A percentile compares a stretch with the other conserved stretches of the same genome.
Evolutionary conservation across 257 asterid genomes (phyloP).

Genomic region (Solanum peruvianum): DNA sequence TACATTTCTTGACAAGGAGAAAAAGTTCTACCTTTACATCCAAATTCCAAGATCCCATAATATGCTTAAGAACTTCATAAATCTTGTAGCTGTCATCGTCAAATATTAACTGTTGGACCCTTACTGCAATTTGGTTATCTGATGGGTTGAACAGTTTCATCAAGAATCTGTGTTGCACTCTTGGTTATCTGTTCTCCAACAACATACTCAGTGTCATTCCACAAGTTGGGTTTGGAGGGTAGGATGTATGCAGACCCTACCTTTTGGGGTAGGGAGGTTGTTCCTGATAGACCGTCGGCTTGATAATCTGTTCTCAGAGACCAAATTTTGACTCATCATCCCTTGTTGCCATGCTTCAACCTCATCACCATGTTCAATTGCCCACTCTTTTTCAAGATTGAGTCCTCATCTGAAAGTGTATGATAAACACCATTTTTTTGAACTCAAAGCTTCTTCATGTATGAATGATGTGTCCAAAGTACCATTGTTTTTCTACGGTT

Average conservation of each 20-base stretch:
- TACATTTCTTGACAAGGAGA: not conserved
- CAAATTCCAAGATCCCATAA: not conserved
- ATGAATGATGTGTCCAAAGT: not conserved
- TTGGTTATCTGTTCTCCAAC: not conserved
- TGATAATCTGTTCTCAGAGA: not conserved
- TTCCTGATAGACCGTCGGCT: not conserved
- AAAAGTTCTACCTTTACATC: not conserved
- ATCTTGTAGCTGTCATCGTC: not conserved
- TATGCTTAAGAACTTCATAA: not conserved
- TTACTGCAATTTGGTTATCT: not conserved
- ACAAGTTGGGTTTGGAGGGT: not conserved
- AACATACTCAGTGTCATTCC: not conserved
- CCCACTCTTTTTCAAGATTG: not conserved
- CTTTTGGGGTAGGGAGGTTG: not conserved
- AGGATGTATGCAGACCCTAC: not conserved
- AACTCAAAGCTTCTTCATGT: not conserved
- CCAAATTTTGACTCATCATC: not conserved
- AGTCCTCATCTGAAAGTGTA: not conserved
- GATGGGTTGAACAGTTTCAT: not conserved
- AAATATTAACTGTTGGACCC: not conserved
- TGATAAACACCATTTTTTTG: not conserved
- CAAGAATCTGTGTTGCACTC: not conserved
- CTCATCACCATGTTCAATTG: not conserved
- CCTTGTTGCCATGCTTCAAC: not conserved
- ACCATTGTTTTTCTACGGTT: not conserved